Base-by-base conservation (phyloP, 352 stramenopile species). In the Globisporangium alternatum region DNA sequence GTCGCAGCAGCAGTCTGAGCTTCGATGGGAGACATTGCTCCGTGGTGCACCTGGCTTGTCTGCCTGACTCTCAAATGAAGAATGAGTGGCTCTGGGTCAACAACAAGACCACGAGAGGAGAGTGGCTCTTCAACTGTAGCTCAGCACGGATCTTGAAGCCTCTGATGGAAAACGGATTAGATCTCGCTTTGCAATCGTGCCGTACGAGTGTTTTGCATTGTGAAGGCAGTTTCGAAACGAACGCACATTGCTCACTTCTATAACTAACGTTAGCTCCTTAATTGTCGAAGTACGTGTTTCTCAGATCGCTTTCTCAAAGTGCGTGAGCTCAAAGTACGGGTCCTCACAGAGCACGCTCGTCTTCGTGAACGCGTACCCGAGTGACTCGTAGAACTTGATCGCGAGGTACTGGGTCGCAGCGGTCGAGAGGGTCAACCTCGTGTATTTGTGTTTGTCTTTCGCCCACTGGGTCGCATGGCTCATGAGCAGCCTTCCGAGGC, bases 341-440 rank as follows among this genome's bases (percentile, higher is more conserved):
- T 59, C 33, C 15, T 33, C 17, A 17, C 37, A 58, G n/a, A 65
- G 19, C 33, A 65, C 60, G 19, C 37, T 45, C 31, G 51, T 61
- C 45, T 28, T 25, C 15, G 28, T 49, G 52, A 70, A 51, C 55
- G 5, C 12, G 28, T 65, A 67, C 17, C 61, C 61, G 22, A 67
- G 51, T 7, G 33, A 49, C 56, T 68, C 44, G 37, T 68, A 68
- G 47, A 68, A 68, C 44, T 30, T 49, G 44, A 57, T 52, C 56
- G 63, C 63, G 5, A 53, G 44, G 10, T 57, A 4, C 57, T 62
- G 48, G 5, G 45, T 66, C 37, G 56, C 57, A 0, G 48, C 63
- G 0, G 56, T 69, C 5, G 37, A 53, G 22, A 69, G 57, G 22
- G 37, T 60, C 5, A 66, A n/a, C 3, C 30, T n/a, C 8, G 5